These are phyloP conservation scores for Saccharomyces hybrid DNA, from an alignment of 1,139 yeast genomes.

Conservation along the genomic window DNA sequence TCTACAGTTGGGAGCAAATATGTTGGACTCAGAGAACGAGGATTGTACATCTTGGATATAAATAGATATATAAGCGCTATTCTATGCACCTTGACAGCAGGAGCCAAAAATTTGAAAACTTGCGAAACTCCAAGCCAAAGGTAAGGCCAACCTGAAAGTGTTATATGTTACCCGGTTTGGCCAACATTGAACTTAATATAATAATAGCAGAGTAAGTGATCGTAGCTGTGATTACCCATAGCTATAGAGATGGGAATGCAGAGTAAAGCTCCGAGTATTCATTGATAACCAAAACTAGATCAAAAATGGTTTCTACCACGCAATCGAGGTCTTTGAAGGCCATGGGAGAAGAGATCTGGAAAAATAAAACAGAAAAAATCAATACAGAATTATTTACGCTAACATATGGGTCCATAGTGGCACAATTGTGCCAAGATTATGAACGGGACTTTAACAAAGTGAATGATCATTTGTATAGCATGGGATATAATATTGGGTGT, in stretches of 20 bases:
- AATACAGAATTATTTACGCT: slow-evolving; percentile 87
- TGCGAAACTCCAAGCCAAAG: not conserved
- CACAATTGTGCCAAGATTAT: slow-evolving; percentile 85
- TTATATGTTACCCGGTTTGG: not conserved
- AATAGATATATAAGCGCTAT: no score
- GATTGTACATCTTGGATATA: not conserved
- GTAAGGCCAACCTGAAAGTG: not conserved
- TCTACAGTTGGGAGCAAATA: not conserved
- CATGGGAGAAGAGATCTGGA: slow-evolving; percentile 89
- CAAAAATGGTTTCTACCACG: slow-evolving; percentile 4
- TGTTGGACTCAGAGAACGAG: not conserved
- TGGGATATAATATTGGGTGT: slow-evolving; percentile 95
- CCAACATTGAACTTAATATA: not conserved
- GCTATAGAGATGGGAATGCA: not conserved
- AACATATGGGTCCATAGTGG: slow-evolving; percentile 89
- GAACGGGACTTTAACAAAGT: slow-evolving; percentile 69
- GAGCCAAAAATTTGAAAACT: not conserved
- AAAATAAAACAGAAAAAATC: slow-evolving; percentile 77
- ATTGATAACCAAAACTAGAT: not conserved
- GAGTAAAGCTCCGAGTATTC: not conserved
- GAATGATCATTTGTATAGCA: slow-evolving; percentile 72
- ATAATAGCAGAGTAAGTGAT: not conserved
- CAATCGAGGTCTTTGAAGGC: slow-evolving; percentile 33
- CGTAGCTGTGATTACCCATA: not conserved
- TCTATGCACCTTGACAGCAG: no score